A percentile compares a stretch with the other conserved stretches of the same genome.
These are phyloP conservation scores for Thermothelomyces thermophilus DNA, from an alignment of 2,329 filamentous ascomycete species.

Conservation along the genomic window DNA sequence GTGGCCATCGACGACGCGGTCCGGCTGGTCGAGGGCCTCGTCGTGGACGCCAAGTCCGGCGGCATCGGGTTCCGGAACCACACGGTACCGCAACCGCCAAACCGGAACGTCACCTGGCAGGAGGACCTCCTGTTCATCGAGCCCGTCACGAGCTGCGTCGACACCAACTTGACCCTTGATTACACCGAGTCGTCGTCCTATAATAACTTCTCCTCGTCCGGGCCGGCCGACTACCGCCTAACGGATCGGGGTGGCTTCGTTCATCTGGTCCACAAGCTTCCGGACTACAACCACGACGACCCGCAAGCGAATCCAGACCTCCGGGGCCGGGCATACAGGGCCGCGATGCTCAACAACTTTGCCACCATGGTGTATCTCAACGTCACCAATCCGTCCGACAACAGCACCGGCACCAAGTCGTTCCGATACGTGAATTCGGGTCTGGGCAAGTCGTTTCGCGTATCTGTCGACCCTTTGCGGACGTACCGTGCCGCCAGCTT, in stretches of 20 bases:
- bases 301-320: slow-evolving; percentile 34
- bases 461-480: slow-evolving; percentile 11
- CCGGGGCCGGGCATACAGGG: slow-evolving; percentile 35
- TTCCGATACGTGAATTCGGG: slow-evolving; percentile 35
- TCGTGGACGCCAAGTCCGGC: not conserved
- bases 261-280: slow-evolving; percentile 32
- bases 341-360: slow-evolving; percentile 37
- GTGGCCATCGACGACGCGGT: not conserved
- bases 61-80: slow-evolving; percentile 4
- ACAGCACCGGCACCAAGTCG: slow-evolving; percentile 11
- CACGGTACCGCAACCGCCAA: not conserved
- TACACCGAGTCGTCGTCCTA: not conserved
- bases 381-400: slow-evolving; percentile 27
- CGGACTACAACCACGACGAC: slow-evolving; percentile 26
- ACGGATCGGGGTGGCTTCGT: slow-evolving; percentile 39
- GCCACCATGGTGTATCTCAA: slow-evolving; percentile 36
- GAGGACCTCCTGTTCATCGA: slow-evolving; percentile 10
- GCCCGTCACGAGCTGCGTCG: slow-evolving; percentile 1
- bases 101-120: not conserved
- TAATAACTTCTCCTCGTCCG: not conserved
- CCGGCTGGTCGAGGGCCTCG: slow-evolving; percentile 1
- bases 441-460: slow-evolving; percentile 30
- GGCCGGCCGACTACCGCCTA: slow-evolving; percentile 19
- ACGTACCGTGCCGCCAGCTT: not conserved
- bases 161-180: slow-evolving; percentile 4